Percentiles rank a stretch among this genome's conserved stretches.
These are phyloP conservation scores for Phytophthora aleatoria DNA, from an alignment of 352 stramenopile genomes.

Conservation along the genomic window DNA sequence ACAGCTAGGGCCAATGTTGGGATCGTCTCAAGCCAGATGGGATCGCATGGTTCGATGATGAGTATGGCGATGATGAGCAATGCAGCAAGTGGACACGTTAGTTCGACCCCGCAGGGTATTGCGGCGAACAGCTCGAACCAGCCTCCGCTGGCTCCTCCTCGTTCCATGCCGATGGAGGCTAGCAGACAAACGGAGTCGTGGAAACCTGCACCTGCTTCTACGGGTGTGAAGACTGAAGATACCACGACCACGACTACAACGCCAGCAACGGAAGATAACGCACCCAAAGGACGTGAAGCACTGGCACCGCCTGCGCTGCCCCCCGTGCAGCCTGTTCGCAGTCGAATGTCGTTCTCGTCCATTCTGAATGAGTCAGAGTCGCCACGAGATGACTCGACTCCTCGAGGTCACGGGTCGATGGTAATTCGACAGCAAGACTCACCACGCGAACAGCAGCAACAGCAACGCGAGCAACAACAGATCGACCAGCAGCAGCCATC, in stretches of 20 bases:
- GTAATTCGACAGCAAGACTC: conserved; percentile 49
- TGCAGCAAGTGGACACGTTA: conserved; percentile 13
- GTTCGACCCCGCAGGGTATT: conserved; percentile 14
- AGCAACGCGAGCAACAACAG: conserved; percentile 17
- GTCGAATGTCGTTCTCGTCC: conserved; percentile 90
- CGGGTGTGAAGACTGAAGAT: conserved; percentile 14
- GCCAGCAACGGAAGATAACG: conserved; percentile 3
- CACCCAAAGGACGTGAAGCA: conserved; percentile 19
- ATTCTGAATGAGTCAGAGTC: conserved; percentile 89
- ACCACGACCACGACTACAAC: conserved; percentile 3
- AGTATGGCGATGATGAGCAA: conserved; percentile 61
- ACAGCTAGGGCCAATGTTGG: conserved; percentile 19
- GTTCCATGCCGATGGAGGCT: conserved; percentile 34
- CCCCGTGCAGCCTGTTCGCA: conserved; percentile 41
- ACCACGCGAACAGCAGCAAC: conserved; percentile 27
- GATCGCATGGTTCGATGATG: conserved; percentile 56
- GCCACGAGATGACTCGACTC: conserved; percentile 52
- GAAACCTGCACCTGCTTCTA: conserved; percentile 20
- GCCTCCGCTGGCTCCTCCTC: conserved; percentile 22
- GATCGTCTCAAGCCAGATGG: conserved; percentile 24
- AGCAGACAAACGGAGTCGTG: conserved; percentile 28
- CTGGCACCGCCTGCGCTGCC: conserved; percentile 25
- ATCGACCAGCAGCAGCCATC: conserved; percentile 16
- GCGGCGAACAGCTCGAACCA: conserved; percentile 29
- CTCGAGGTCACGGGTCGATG: conserved; percentile 41